phyloP scores from a whole-genome alignment of 2,329 filamentous ascomycete species.

The Emericellopsis atlantica region DNA sequence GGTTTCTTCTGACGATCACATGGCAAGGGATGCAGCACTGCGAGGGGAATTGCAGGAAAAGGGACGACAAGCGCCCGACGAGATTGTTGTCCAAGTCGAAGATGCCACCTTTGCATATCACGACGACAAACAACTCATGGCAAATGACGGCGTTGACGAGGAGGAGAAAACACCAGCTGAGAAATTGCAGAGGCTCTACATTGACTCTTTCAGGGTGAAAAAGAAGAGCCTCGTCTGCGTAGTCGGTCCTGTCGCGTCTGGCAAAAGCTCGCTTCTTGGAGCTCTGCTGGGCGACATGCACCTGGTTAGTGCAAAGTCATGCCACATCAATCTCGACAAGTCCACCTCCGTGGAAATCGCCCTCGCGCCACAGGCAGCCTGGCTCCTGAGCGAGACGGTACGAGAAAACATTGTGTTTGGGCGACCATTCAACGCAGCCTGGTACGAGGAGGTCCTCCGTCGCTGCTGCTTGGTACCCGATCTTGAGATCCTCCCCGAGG shows the following conservation, averaged over 20 bases:
- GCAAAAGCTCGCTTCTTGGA: slow-evolving; percentile 6
- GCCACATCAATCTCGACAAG: neutral
- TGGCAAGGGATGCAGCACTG: neutral
- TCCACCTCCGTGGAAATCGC: neutral
- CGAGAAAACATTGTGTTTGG: slow-evolving; percentile 53
- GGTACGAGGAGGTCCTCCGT: slow-evolving; percentile 53
- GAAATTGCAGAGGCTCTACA: neutral
- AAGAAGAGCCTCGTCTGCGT: slow-evolving; percentile 1
- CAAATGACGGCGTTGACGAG: too few relatives aligned
- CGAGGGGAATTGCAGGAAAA: too few relatives aligned
- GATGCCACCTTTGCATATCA: slow-evolving; percentile 8
- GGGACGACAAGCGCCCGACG: neutral
- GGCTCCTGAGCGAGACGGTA: slow-evolving; percentile 9
- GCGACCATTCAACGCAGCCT: slow-evolving; percentile 35
- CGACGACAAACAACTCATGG: slow-evolving; percentile 1
- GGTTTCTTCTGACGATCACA: neutral
- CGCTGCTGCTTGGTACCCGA: slow-evolving; percentile 55
- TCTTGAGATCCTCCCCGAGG: slow-evolving; percentile 69
- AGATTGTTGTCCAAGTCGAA: slow-evolving; percentile 5
- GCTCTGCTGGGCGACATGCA: slow-evolving; percentile 1
- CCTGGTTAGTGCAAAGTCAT: neutral
- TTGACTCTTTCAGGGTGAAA: slow-evolving; percentile 1
- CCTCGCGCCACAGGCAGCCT: slow-evolving; percentile 16
- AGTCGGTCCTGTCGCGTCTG: slow-evolving; percentile 9
- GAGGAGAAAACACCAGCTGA: neutral